Evolutionary conservation across 768 basidiomycete genomes (phyloP).

Genomic region (Tylopilus rubrobrunneus): DNA sequence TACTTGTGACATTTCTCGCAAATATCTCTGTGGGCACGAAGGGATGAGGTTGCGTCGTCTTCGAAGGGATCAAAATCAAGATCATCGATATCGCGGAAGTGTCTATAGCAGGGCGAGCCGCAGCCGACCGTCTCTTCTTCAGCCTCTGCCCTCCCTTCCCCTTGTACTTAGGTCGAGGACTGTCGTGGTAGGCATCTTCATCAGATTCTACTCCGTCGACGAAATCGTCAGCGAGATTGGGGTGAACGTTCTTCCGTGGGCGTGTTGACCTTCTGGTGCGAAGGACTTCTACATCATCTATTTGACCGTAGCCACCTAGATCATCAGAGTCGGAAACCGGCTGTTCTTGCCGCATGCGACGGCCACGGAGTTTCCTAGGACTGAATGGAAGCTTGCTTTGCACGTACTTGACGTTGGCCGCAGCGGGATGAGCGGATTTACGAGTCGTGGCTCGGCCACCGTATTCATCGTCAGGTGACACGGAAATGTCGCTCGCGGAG

Average conservation of each 20-base stretch:
- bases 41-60: constrained; percentile 51
- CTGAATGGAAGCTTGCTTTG: constrained; percentile 57
- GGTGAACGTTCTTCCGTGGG: constrained; percentile 35
- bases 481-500: constrained; percentile 11
- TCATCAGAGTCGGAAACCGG: constrained; percentile 36
- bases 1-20: constrained; percentile 78
- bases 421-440: constrained; percentile 16
- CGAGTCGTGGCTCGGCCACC: constrained; percentile 2
- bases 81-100: constrained; percentile 40
- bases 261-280: constrained; percentile 49
- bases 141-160: constrained; percentile 1
- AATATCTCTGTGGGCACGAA: constrained; percentile 55
- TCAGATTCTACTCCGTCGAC: constrained; percentile 27
- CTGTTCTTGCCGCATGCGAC: constrained; percentile 21
- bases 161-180: constrained; percentile 6
- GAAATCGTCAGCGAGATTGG: constrained; percentile 30
- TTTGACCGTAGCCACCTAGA: constrained; percentile 36
- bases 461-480: constrained; percentile 9
- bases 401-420: neutral
- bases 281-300: constrained; percentile 19
- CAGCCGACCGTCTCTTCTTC: constrained; percentile 33
- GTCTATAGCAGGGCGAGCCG: constrained; percentile 49
- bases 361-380: constrained; percentile 55
- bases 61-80: constrained; percentile 42
- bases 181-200: constrained; percentile 34